Base-by-base conservation (phyloP, 768 basidiomycete species). In the Mycena leptocephala region DNA sequence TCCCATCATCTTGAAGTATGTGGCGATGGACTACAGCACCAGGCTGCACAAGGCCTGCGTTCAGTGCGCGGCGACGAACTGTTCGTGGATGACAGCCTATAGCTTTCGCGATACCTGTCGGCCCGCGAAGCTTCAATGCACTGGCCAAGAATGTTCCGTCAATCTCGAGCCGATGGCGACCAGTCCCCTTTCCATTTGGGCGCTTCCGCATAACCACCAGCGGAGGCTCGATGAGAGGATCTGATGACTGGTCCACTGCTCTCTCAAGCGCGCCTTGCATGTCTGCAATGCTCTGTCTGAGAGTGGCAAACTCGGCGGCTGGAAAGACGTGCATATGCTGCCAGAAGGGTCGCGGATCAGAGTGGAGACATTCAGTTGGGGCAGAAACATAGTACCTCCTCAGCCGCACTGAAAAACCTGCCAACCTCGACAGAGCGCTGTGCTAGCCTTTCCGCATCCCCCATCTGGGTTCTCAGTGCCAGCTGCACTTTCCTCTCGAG, bases 1-100 rank as follows among this genome's bases (percentile, higher is more conserved):
- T 20, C 0, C 78, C 74, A 13, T 80, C 76, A 13, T 66, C 24
- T 35, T 77, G 65, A 26, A 75, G 37, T n/a, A 72, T 56, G 10
- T 69, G 58, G 3, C 64, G 48, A 62, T 66, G 79, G 0, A 82
- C 80, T 20, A 83, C 81, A 1, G 43, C 58, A 2, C 75, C 76
- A 32, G 83, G 80, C 26, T 76, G 37, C 11, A 70, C 79, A 14
- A 84, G 48, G 1, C 81, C 80, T 46, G 53, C 62, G 11, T 82
- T 79, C 8, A 84, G 55, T 2, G 79, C 80, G 3, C 79, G 78
- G 18, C 81, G 76, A 0, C 78, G 76, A 1, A 85, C 69, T 24
- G 82, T 83, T 5, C 80, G 70, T 5, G 78, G 18, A 61, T 32
- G 55, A 53, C 75, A 78, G 16, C 70, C 78, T 22, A 85, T 72